These are phyloP conservation scores for Casuarina cunninghamiana DNA, from an alignment of 306 rosid genomes.

Conservation along the genomic window DNA sequence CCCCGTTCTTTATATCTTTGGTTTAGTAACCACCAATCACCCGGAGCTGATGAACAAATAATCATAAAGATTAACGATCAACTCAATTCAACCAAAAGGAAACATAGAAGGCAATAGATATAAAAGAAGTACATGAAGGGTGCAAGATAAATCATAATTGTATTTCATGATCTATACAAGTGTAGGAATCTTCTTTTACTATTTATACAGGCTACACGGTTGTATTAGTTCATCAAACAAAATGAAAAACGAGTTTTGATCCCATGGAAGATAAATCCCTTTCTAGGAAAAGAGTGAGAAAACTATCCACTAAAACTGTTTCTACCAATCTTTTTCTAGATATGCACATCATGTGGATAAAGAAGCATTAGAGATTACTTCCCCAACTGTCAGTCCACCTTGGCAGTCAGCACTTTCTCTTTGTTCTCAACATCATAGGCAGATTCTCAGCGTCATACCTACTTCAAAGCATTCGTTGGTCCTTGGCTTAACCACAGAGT, in stretches of 20 bases:
- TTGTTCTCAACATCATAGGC: conserved; percentile 10
- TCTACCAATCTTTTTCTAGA: not conserved
- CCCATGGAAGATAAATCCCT: not conserved
- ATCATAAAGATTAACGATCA: not conserved
- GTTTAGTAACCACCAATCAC: not conserved
- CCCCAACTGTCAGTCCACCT: too few species aligned
- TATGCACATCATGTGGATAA: not conserved
- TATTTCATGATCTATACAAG: not conserved
- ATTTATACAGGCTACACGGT: not conserved
- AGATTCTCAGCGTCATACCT: conserved; percentile 3
- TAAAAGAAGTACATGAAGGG: not conserved
- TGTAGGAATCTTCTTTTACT: not conserved
- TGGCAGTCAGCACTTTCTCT: not conserved
- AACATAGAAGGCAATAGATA: not conserved
- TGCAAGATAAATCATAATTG: not conserved
- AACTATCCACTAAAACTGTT: not conserved
- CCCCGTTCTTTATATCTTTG: not conserved
- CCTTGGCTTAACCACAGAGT: not conserved
- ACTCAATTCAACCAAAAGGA: not conserved
- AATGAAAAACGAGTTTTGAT: not conserved
- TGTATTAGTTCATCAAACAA: not conserved
- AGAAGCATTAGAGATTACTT: not conserved
- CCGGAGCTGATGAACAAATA: not conserved
- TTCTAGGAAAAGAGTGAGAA: not conserved
- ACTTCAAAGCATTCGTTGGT: not conserved